Percentiles rank a stretch among this genome's conserved stretches.
Conservation (phyloP, 2,329 filamentous ascomycete species). For the Penicillium expansum region DNA sequence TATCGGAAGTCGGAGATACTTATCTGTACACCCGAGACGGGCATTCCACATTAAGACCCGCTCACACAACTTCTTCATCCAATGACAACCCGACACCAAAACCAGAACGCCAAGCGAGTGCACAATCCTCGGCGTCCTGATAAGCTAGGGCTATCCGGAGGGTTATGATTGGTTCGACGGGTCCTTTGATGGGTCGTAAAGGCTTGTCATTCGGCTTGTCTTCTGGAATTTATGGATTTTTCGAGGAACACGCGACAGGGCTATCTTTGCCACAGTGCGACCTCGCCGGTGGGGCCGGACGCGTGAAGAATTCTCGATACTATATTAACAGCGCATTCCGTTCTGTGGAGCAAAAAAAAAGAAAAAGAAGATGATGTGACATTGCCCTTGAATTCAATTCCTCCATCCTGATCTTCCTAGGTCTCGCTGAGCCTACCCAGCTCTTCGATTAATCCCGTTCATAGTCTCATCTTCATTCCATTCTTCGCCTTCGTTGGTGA, state of each 20-base stretch:
- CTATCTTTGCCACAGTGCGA: slow-evolving; percentile 16
- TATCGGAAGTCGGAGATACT: neutral
- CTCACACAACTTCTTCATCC: neutral
- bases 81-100: neutral
- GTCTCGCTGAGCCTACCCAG: slow-evolving; percentile 21
- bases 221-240: slow-evolving; percentile 18
- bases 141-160: slow-evolving; percentile 13
- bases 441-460: slow-evolving; percentile 15
- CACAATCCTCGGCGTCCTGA: slow-evolving; percentile 16
- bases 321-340: slow-evolving; percentile 18
- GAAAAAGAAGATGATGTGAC: slow-evolving; percentile 23
- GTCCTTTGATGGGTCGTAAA: neutral
- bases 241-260: slow-evolving; percentile 17
- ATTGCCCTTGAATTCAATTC: slow-evolving; percentile 1
- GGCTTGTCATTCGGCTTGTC: slow-evolving; percentile 24
- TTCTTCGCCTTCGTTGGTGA: slow-evolving; percentile 18
- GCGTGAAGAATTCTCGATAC: slow-evolving; percentile 18
- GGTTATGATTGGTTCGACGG: neutral
- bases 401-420: slow-evolving; percentile 15
- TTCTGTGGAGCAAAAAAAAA: slow-evolving; percentile 22
- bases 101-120: slow-evolving; percentile 10
- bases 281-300: slow-evolving; percentile 15
- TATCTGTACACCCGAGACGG: neutral
- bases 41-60: neutral
- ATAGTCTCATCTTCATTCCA: slow-evolving; percentile 1